Conservation (phyloP, 352 stramenopile genomes). For the Peronospora farinosa region DNA sequence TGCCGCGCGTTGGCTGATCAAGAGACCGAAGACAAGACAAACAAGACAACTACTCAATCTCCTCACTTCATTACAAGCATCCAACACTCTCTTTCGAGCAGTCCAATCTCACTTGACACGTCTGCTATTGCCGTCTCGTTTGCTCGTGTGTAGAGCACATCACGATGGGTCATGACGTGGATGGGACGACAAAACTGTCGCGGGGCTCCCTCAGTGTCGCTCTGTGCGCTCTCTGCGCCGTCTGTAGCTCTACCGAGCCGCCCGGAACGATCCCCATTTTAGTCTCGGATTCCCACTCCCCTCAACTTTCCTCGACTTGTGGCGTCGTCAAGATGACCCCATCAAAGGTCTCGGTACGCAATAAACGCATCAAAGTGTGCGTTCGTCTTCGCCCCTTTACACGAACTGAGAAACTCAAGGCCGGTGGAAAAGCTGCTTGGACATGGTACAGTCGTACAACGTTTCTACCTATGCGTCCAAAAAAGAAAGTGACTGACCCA, state of each 20-base stretch:
- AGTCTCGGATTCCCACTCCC: slow-evolving; percentile 26
- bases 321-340: slow-evolving; percentile 18
- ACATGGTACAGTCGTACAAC: slow-evolving; percentile 47
- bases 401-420: slow-evolving; percentile 59
- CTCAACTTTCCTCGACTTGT: slow-evolving; percentile 1
- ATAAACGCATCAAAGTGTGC: slow-evolving; percentile 77
- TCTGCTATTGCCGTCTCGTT: slow-evolving; percentile 10
- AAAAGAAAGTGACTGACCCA: too few species aligned
- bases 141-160: slow-evolving; percentile 26
- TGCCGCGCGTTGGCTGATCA: too few species aligned
- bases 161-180: slow-evolving; percentile 27
- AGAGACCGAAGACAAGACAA: too few species aligned
- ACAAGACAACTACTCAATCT: too few species aligned
- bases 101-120: slow-evolving; percentile 4
- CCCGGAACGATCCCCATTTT: slow-evolving; percentile 20
- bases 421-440: slow-evolving; percentile 72
- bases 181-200: slow-evolving; percentile 31
- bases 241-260: slow-evolving; percentile 23
- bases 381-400: slow-evolving; percentile 73
- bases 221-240: slow-evolving; percentile 27
- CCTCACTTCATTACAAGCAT: too few species aligned
- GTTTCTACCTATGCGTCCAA: too few species aligned
- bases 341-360: slow-evolving; percentile 22
- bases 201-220: slow-evolving; percentile 20
- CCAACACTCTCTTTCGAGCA: too few species aligned